Conservation (phyloP, 805 yeast species). For the Teunomyces funiuensis region DNA sequence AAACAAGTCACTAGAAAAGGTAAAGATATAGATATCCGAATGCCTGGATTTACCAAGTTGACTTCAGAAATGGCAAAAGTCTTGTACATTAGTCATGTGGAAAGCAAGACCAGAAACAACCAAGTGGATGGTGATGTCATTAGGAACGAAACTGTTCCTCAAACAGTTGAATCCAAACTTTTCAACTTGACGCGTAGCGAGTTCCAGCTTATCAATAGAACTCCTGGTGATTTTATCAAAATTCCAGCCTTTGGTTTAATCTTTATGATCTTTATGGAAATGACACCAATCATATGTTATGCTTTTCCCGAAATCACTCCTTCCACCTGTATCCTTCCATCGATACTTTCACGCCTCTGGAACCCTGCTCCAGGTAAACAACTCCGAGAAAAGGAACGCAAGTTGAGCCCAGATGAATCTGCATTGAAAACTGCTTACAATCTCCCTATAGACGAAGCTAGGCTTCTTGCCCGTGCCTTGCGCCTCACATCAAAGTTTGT, state of each 20-base stretch:
- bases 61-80: constrained; percentile 35
- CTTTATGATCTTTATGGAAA: constrained; percentile 51
- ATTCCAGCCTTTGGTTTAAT: constrained; percentile 53
- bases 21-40: constrained; percentile 21
- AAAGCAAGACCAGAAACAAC: constrained; percentile 24
- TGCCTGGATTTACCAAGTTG: constrained; percentile 37
- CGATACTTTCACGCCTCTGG: constrained; percentile 39
- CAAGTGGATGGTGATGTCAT: constrained; percentile 17
- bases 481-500: constrained; percentile 40
- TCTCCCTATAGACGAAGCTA: constrained; percentile 39
- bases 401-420: constrained; percentile 16
- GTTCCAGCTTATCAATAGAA: constrained; percentile 51
- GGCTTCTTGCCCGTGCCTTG: constrained; percentile 34
- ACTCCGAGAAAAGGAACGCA: constrained; percentile 14
- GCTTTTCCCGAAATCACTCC: constrained; percentile 57
- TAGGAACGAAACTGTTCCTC: constrained; percentile 12
- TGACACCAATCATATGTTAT: constrained; percentile 53
- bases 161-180: constrained; percentile 14
- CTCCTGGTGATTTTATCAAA: constrained; percentile 49
- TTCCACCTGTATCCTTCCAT: constrained; percentile 56
- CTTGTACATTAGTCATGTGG: constrained; percentile 38
- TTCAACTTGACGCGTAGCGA: constrained; percentile 49
- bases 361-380: constrained; percentile 16
- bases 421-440: constrained; percentile 50
- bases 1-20: constrained; percentile 23